These are phyloP conservation scores for Xylariaceae sp. DNA, from an alignment of 2,329 filamentous ascomycete genomes.

Conservation along the genomic window DNA sequence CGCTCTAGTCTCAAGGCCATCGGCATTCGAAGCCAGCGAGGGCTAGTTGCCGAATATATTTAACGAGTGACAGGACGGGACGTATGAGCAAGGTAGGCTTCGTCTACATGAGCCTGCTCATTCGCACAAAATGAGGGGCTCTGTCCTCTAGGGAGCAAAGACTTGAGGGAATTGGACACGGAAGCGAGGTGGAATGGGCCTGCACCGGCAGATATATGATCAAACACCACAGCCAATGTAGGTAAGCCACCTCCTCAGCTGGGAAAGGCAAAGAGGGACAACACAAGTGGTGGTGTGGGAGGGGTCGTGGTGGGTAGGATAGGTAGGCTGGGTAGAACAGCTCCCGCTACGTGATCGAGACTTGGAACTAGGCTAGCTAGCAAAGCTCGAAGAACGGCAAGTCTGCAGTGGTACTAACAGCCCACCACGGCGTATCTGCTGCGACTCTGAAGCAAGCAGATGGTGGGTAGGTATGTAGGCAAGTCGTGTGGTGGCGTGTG, in stretches of 20 bases:
- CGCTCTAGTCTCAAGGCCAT: neutral
- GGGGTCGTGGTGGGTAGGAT: conserved; percentile 5
- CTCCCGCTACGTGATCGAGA: neutral
- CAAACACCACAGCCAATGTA: neutral
- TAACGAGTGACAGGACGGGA: conserved; percentile 15
- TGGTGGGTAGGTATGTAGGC: too few species aligned
- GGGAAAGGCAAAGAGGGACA: neutral
- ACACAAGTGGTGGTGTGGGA: conserved; percentile 6
- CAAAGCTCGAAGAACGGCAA: neutral
- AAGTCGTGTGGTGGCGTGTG: too few species aligned
- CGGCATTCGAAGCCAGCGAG: neutral
- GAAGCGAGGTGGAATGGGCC: conserved; percentile 2
- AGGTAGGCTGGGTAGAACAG: conserved; percentile 11
- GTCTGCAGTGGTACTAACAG: neutral
- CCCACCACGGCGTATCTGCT: too few species aligned
- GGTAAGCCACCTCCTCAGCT: conserved; percentile 7
- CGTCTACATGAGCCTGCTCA: conserved; percentile 14
- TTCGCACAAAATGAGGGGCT: conserved; percentile 4
- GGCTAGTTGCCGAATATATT: neutral
- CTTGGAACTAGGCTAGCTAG: neutral
- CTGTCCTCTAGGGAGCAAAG: conserved; percentile 2
- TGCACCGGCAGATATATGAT: conserved; percentile 7
- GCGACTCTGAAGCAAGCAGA: too few species aligned
- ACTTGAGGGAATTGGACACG: neutral
- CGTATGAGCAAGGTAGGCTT: conserved; percentile 4